Evolutionary conservation across 306 rosid species (phyloP), one percentile per base, ranked within the genome.

Genomic region (Castanea mollissima): DNA sequence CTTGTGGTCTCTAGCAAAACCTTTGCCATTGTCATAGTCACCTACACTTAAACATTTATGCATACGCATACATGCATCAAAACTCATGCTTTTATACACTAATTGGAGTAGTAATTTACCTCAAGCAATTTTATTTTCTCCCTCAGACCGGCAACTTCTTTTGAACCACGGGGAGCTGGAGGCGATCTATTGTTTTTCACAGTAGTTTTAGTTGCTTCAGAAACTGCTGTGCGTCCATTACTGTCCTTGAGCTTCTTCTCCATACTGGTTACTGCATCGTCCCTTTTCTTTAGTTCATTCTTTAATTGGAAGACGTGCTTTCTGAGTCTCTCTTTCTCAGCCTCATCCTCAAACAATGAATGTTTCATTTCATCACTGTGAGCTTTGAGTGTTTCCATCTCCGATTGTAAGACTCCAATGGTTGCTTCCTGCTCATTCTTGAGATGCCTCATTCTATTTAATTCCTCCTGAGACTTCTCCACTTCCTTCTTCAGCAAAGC

Each of bases 91-190:
- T 69, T 57, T 78, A 73, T 65, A 69, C 15, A 69, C 14, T 58
- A 81, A 23, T 19, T n/a, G 55, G 69, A 57, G 23, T 76, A 55
- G 74, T 29, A 41, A 69, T 20, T 80, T 96, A 96, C 99, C 99
- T 96, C 93, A 2, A 96, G 99, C 72, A 84, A 76, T 84, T 89
- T 90, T 80, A 88, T 86, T 85, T 78, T 96, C 85, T 90, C 96
- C 87, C 74, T 90, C 69, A 91, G 89, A 82, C 81, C 84, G 31
- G 89, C 76, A 76, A 88, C 86, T 84, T 92, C 99, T 81, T 89
- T 92, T 2, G 83, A 71, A 70, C 83, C 77, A 57, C 80, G 91
- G 72, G 88, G 83, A 72, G 67, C 76, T 27, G 92, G 69, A 77
- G 81, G 56, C 71, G 78, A 60, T 69, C 74, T 91, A 54, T 80